phyloP scores from a whole-genome alignment of 2,329 filamentous ascomycete species.

The Penicillium hesseltinei region DNA sequence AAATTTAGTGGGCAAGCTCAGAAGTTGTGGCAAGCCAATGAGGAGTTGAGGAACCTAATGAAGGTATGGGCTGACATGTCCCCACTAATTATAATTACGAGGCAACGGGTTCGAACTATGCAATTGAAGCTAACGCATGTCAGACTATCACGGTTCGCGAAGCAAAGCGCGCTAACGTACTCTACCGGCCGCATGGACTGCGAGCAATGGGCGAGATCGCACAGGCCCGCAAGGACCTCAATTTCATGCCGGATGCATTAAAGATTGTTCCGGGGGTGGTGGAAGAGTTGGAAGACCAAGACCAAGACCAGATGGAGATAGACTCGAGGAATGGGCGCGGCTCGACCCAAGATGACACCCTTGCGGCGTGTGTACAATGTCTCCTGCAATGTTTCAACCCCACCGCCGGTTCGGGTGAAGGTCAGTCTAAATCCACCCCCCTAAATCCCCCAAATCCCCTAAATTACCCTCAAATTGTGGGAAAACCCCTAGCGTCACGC shows the following conservation, averaged over 20 bases:
- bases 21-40: conserved; percentile 56
- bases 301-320: conserved; percentile 64
- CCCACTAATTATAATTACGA: conserved; percentile 3
- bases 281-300: conserved; percentile 53
- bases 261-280: conserved; percentile 64
- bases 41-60: conserved; percentile 63
- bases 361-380: conserved; percentile 41
- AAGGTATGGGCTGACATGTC: conserved; percentile 51
- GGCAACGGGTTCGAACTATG: not conserved
- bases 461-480: not conserved
- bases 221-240: conserved; percentile 64
- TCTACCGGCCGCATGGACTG: conserved; percentile 75
- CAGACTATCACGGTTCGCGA: conserved; percentile 72
- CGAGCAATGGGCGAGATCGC: conserved; percentile 69
- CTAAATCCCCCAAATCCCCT: not conserved
- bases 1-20: conserved; percentile 69
- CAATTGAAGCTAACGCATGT: conserved; percentile 15
- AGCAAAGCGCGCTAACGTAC: conserved; percentile 86
- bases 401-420: conserved; percentile 22
- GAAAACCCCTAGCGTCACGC: conserved; percentile 20
- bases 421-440: conserved; percentile 20
- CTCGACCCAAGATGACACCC: conserved; percentile 32
- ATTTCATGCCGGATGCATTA: conserved; percentile 67
- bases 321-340: conserved; percentile 49
- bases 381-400: conserved; percentile 40